Evolutionary conservation across 768 basidiomycete species (phyloP), one percentile per base, ranked within the genome.

Genomic region (Mycena albidolilacea): DNA sequence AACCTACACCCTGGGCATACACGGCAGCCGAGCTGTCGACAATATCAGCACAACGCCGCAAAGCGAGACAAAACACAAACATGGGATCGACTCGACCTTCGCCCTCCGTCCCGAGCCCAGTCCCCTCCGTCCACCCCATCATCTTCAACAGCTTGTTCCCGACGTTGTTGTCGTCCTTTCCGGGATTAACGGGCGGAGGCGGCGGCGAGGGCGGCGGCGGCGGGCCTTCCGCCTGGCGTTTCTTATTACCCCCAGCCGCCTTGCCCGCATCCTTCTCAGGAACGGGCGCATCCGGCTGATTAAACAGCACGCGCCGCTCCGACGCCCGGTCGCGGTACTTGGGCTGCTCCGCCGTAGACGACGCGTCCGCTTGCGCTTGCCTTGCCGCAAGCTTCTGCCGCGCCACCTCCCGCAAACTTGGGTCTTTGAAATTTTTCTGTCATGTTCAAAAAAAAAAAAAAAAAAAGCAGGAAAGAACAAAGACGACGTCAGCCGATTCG

Each of bases 41-140:
- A 6, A 54, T 57, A 75, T 67, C 30, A 77, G 69, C 35, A 19
- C 54, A 54, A 39, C 21, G n/a, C 19, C 37, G 58, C 7, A 50
- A 39, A 57, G 60, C 61, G 17, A 48, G 37, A 48, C 12, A 11
- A 19, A 61, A 60, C 1, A 86, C 93, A 61, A 81, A 93, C 91
- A 98, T 91, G 14, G 97, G 97, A 68, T 97, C 95, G 12, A 95
- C 91, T 69, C 96, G 83, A 55, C 97, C 97, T 64, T 95, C 94
- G 5, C 94, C 94, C 59, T 88, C 87, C 8, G 90, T 88, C 0
- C 97, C 97, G 50, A 99, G 83, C 1, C 97, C 97, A 17, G 89
- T 91, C 7, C 97, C 97, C 77, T 94, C 93, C 74, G 88, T 94
- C 97, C 97, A 99, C 0, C 97, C 98, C 97, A 99, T 98, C 90